These are phyloP conservation scores for Eucalyptus camaldulensis DNA, from an alignment of 345 rosid genomes.

Conservation along the genomic window DNA sequence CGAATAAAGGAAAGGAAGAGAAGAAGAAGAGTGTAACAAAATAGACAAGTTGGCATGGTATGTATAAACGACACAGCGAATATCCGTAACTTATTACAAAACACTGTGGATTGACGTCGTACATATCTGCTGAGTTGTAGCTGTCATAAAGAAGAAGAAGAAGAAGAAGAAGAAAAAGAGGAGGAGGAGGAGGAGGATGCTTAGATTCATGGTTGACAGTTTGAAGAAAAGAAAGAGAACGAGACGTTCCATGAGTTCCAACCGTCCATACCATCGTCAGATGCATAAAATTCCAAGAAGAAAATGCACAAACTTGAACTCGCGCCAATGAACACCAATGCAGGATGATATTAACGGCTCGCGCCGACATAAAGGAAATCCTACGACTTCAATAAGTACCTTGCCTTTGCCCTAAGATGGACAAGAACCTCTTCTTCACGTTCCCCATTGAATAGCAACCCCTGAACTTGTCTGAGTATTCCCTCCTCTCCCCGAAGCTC, in stretches of 20 bases:
- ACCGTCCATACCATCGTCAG: background rate
- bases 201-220: background rate
- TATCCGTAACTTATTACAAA: background rate
- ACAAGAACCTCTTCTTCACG: slow-evolving; percentile 32
- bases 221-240: background rate
- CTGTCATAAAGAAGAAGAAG: background rate
- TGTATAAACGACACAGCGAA: background rate
- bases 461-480: background rate
- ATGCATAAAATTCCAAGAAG: background rate
- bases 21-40: background rate
- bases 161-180: background rate
- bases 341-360: background rate
- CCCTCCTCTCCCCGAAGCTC: slow-evolving; percentile 8
- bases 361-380: background rate
- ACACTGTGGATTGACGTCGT: background rate
- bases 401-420: slow-evolving; percentile 12
- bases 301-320: background rate
- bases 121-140: background rate
- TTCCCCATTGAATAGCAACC: slow-evolving; percentile 23
- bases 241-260: background rate
- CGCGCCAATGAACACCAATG: background rate
- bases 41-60: background rate
- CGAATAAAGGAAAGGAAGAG: background rate
- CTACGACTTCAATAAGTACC: background rate
- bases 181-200: background rate